Conservation (phyloP, 352 stramenopile species). For the Stephanocyclus meneghinianus region DNA sequence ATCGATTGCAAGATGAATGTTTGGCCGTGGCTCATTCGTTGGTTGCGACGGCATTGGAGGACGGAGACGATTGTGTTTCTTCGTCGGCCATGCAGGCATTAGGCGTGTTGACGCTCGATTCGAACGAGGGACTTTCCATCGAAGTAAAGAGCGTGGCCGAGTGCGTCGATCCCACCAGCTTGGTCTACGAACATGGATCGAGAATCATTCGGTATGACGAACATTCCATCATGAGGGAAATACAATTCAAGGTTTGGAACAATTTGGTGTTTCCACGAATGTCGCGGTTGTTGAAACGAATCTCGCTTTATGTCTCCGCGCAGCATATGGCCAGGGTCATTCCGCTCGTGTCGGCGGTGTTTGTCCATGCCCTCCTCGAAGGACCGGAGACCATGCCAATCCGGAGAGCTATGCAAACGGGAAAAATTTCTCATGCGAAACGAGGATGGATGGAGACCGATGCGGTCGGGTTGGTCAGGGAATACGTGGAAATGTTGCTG, state of each 20-base stretch:
- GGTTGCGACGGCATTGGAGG: slow-evolving; percentile 54
- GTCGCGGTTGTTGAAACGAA: slow-evolving; percentile 50
- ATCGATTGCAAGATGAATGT: slow-evolving; percentile 64
- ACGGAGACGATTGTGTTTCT: slow-evolving; percentile 66
- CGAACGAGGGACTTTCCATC: slow-evolving; percentile 24
- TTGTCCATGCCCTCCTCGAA: slow-evolving; percentile 55
- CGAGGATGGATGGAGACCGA: slow-evolving; percentile 67
- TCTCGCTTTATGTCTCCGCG: slow-evolving; percentile 38
- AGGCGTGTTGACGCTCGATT: slow-evolving; percentile 56
- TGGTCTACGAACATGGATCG: slow-evolving; percentile 19
- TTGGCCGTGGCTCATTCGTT: slow-evolving; percentile 58
- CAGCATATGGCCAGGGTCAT: slow-evolving; percentile 46
- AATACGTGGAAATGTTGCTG: slow-evolving; percentile 54
- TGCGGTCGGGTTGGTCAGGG: slow-evolving; percentile 51
- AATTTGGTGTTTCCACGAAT: slow-evolving; percentile 63
- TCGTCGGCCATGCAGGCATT: slow-evolving; percentile 59
- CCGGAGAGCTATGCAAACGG: slow-evolving; percentile 23
- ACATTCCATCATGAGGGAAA: slow-evolving; percentile 45
- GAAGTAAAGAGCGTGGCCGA: slow-evolving; percentile 51
- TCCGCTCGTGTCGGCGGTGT: slow-evolving; percentile 55
- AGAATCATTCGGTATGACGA: slow-evolving; percentile 47
- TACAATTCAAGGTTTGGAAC: slow-evolving; percentile 61
- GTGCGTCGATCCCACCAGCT: slow-evolving; percentile 47
- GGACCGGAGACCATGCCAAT: slow-evolving; percentile 38
- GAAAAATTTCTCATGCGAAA: slow-evolving; percentile 58